Evolutionary conservation across 208 protist species (phyloP).

Genomic region (Tritrichomonas foetus): DNA sequence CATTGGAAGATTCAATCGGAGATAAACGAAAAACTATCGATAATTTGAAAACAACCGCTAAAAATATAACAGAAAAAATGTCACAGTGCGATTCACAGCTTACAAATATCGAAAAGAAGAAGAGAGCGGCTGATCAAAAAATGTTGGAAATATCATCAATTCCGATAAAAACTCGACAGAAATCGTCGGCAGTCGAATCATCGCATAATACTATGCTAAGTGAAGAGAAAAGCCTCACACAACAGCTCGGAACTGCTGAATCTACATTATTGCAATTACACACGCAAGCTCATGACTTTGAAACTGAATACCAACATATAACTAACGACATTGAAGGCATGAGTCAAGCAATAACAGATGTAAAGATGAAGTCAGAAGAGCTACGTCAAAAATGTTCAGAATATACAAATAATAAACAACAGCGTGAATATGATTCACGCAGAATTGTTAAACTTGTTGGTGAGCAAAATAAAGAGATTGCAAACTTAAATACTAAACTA

Average conservation of each 20-base stretch:
- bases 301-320: slow-evolving; percentile 40
- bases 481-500: background rate
- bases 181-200: background rate
- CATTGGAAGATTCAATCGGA: background rate
- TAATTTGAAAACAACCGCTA: background rate
- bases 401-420: background rate
- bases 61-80: background rate
- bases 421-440: background rate
- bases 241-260: background rate
- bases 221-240: background rate
- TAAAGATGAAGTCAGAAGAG: background rate
- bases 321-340: slow-evolving; percentile 19
- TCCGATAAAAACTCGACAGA: background rate
- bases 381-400: background rate
- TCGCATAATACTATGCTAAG: background rate
- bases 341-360: background rate
- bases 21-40: background rate
- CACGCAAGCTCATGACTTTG: background rate
- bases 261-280: background rate
- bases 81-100: background rate
- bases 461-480: background rate
- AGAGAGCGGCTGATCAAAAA: background rate
- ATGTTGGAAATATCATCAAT: slow-evolving; percentile 34
- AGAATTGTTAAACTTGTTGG: background rate
- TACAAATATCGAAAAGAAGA: background rate